Percentiles rank a stretch among this genome's conserved stretches.
These are phyloP conservation scores for Hamamelis virginiana DNA, from an alignment of 164 flowering plant species.

Conservation along the genomic window DNA sequence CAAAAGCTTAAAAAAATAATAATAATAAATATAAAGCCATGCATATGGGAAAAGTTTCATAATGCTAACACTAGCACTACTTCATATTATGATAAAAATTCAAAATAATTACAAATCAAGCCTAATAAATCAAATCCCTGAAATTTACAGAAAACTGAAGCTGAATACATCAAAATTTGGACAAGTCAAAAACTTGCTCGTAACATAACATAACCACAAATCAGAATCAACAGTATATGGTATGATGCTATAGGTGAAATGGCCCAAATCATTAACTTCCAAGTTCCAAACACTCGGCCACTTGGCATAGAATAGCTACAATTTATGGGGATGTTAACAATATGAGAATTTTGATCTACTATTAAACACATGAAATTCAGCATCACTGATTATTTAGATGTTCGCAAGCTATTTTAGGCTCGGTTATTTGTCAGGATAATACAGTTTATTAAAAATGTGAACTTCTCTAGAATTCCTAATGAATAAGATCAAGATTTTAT, in stretches of 20 bases:
- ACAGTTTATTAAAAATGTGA: neutral
- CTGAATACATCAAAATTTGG: neutral
- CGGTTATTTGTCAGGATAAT: too few species aligned
- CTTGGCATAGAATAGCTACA: neutral
- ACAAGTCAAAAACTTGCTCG: neutral
- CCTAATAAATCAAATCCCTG: neutral
- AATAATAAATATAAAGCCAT: neutral
- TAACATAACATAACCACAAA: neutral
- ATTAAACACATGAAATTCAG: too few species aligned
- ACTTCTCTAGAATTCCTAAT: neutral
- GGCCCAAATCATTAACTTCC: too few species aligned
- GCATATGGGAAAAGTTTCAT: neutral
- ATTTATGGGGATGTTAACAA: too few species aligned
- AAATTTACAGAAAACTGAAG: neutral
- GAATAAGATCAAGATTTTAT: neutral
- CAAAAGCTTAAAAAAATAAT: neutral
- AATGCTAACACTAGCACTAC: neutral
- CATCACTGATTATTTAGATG: too few species aligned
- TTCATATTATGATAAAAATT: neutral
- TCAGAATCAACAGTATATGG: neutral
- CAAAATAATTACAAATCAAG: neutral
- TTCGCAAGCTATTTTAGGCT: too few species aligned
- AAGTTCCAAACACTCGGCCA: too few species aligned
- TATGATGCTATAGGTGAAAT: slow-evolving; percentile 2
- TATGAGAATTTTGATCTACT: too few species aligned